phyloP scores from a whole-genome alignment of 352 stramenopile species.

The Discostella stelligera region DNA sequence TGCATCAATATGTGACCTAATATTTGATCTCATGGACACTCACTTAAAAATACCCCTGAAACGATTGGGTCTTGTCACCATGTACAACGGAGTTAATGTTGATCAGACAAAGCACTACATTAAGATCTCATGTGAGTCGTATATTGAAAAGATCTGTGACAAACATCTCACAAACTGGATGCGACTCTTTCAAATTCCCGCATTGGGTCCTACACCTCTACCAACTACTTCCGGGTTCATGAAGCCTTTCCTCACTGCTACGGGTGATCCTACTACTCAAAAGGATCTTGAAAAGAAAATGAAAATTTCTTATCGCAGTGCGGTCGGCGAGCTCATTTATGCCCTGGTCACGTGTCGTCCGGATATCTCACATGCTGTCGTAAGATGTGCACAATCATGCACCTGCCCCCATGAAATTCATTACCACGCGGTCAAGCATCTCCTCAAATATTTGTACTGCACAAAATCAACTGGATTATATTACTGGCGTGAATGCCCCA shows the following conservation, averaged over 20 bases:
- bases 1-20: slow-evolving; percentile 38
- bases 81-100: slow-evolving; percentile 44
- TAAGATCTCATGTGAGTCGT: slow-evolving; percentile 22
- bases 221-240: neutral
- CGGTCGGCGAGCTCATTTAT: slow-evolving; percentile 50
- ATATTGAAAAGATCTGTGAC: slow-evolving; percentile 29
- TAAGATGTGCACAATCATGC: too few species aligned
- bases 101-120: slow-evolving; percentile 33
- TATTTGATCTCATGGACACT: slow-evolving; percentile 20
- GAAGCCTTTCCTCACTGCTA: neutral
- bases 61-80: slow-evolving; percentile 11
- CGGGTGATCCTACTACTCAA: slow-evolving; percentile 6
- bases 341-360: slow-evolving; percentile 15
- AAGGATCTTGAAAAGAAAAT: slow-evolving; percentile 2
- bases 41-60: slow-evolving; percentile 22
- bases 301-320: slow-evolving; percentile 24
- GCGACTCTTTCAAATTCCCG: neutral
- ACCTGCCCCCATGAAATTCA: too few species aligned
- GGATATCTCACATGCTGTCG: too few species aligned
- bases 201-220: neutral
- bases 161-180: slow-evolving; percentile 11
- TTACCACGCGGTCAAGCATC: neutral
- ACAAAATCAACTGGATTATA: neutral
- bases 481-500: slow-evolving; percentile 1
- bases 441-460: slow-evolving; percentile 6